Base-by-base conservation (phyloP, 768 basidiomycete species). In the Amanita muscaria region DNA sequence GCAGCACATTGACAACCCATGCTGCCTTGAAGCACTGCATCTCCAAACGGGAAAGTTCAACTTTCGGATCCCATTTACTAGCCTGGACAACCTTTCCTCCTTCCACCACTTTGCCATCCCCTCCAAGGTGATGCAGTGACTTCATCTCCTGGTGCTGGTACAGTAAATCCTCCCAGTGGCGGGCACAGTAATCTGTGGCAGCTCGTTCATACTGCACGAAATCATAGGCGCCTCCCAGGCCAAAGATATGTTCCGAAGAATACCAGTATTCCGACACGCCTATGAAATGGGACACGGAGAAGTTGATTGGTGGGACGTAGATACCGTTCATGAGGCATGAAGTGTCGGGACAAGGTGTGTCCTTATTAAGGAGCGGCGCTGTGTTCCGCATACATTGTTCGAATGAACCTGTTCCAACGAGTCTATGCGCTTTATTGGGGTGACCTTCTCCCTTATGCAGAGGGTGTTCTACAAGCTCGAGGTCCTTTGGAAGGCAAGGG, bases 21-120 rank as follows among this genome's bases (percentile, higher is more conserved):
- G 96, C 93, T 1, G 94, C 91, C 63, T 99, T 99, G 80, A 99
- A 99, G 60, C 96, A 99, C 59, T 98, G 96, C 87, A 94, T 88
- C 65, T 94, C 79, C 48, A 99, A 65, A 36, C 94, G 77, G 18
- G 87, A 76, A 27, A 88, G 63, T 59, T 93, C 93, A 47, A 94
- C 82, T 44, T 77, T 66, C 30, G 78, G 68, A 18, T 76, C 76
- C 87, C 85, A 88, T 51, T 73, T 71, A 0, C 80, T 81, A 3
- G 74, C 70, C 21, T 70, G 72, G n/a, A 85, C 72, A 10, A 84
- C 60, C 48, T 76, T 59, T 15, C 82, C 83, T 43, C 70, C 64
- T 56, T 75, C 57, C 48, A 74, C 66, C 10, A 84, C 73, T 58
- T 86, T 77, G 10, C 80, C 81, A 53, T 85, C 79, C 15, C 79